These are phyloP conservation scores for Hordeum marinum DNA, from an alignment of 176 grass and related monocot species.

Conservation along the genomic window DNA sequence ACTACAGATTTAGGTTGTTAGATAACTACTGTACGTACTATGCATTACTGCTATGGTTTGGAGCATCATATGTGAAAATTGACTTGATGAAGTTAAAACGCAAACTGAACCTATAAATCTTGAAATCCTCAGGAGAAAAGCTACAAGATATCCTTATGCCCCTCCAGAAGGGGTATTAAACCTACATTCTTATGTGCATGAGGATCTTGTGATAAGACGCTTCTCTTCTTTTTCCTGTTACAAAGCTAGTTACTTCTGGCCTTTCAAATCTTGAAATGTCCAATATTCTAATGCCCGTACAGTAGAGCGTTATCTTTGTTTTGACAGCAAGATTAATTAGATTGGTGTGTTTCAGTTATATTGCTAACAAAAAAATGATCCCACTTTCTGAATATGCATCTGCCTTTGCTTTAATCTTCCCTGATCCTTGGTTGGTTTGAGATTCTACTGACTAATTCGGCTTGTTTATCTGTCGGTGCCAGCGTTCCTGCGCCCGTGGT, in stretches of 20 bases:
- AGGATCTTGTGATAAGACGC: background rate
- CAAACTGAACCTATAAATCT: background rate
- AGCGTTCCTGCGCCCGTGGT: constrained; percentile 6
- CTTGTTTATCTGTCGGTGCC: constrained; percentile 16
- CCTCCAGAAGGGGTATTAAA: background rate
- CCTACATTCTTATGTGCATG: background rate
- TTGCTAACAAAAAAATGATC: background rate
- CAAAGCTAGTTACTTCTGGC: background rate
- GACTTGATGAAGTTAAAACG: background rate
- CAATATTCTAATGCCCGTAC: background rate
- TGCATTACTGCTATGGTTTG: background rate
- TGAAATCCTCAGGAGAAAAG: background rate
- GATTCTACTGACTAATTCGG: background rate
- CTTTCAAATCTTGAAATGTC: background rate
- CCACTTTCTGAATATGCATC: background rate
- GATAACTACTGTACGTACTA: background rate
- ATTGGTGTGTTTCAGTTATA: background rate
- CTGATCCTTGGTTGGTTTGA: background rate
- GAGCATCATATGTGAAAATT: background rate
- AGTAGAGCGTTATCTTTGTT: background rate
- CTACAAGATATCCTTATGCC: background rate
- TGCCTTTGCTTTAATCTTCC: background rate
- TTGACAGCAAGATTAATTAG: background rate
- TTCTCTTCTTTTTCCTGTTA: background rate
- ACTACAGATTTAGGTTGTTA: background rate